A percentile compares a stretch with the other conserved stretches of the same genome.
These are phyloP conservation scores for Kwoniella newhampshirensis DNA, from an alignment of 768 basidiomycete species.

Conservation along the genomic window DNA sequence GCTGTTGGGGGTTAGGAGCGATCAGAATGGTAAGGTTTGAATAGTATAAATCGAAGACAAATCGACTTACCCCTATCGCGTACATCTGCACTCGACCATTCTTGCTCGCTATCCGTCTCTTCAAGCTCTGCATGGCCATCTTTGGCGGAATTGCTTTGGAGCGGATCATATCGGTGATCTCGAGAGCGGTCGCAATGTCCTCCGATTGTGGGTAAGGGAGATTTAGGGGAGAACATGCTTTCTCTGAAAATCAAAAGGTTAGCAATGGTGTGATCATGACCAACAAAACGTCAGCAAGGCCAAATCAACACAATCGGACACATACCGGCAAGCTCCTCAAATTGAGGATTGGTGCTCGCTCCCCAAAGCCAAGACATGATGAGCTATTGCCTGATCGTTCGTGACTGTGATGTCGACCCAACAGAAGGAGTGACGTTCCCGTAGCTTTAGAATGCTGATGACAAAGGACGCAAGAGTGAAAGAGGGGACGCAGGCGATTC, in stretches of 20 bases:
- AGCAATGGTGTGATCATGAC: no score
- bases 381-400: no score
- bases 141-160: conserved; percentile 82
- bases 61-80: conserved; percentile 70
- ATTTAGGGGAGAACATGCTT: conserved; percentile 52
- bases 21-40: no score
- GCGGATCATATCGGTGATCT: conserved; percentile 95
- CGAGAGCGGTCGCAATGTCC: conserved; percentile 88
- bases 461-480: no score
- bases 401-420: no score
- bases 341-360: conserved; percentile 42
- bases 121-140: conserved; percentile 83
- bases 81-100: conserved; percentile 93
- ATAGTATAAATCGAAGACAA: no score
- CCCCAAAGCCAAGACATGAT: conserved; percentile 49
- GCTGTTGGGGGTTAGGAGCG: no score
- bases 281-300: no score
- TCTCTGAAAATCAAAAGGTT: conserved; percentile 31
- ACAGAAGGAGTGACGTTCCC: no score
- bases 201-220: conserved; percentile 57
- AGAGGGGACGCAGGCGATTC: no score
- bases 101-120: conserved; percentile 82
- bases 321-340: conserved; percentile 51
- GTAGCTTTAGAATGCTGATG: no score
- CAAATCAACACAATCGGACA: not conserved